Evolutionary conservation across 225 moss, liverwort and hornwort species (phyloP), one percentile per base, ranked within the genome.

Genomic region (Lunularia cruciata): DNA sequence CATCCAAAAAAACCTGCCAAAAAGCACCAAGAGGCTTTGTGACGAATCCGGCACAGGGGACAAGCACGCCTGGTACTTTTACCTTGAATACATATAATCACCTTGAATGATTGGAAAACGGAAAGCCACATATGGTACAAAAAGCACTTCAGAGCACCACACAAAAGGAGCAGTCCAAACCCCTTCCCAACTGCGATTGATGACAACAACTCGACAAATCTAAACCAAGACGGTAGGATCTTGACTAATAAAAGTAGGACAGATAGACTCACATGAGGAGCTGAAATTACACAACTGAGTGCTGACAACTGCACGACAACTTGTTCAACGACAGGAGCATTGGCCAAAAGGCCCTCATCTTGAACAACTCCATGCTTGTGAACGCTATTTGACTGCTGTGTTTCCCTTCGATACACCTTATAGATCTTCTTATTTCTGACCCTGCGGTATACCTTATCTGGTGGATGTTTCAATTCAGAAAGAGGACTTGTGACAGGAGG

Each of bases 361-460:
- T 71, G 77, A 42, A 56, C 73, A 52, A 76, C 68, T 72, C 73
- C 73, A 48, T 71, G 20, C 49, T 71, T 77, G 68, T 65, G 60
- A 70, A 67, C 66, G 71, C 70, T 77, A 61, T 60, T 66, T 65
- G 59, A 71, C 46, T 57, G 64, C 43, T 71, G 77, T 66, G 69
- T 77, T 43, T 73, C 65, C 74, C 81, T 81, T 60, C 74, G 77
- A 38, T 74, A 77, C 73, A 81, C 77, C 74, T 77, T 77, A 71
- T 62, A 73, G 47, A 57, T 66, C 66, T 72, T 66, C n/a, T 65
- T 65, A 77, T 57, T 65, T 70, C 76, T 81, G 73, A 66, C 68
- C 74, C 77, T 81, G 45, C 66, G 66, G 74, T 77, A 81, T 60
- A 81, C 81, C 74, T 81, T 74, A 71, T 81, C 77, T 71, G 81